phyloP scores from a whole-genome alignment of 2,329 filamentous ascomycete genomes.

The Botrytis porri region DNA sequence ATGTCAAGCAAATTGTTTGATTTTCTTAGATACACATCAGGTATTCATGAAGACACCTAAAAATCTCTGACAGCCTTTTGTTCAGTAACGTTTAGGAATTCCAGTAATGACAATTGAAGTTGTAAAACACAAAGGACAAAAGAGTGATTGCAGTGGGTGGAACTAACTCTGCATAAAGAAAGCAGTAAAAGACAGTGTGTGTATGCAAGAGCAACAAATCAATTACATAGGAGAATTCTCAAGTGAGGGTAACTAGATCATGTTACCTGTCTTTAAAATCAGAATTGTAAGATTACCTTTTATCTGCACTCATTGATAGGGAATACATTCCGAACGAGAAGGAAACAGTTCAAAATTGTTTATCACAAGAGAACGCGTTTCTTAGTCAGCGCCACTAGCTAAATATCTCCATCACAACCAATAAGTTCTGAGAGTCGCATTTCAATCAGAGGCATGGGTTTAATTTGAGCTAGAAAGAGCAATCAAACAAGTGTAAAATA shows the following conservation, averaged over 20 bases:
- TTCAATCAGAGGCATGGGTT: not conserved
- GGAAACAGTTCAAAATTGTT: not conserved
- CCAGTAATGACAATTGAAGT: not conserved
- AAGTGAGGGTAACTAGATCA: not conserved
- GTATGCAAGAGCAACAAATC: not conserved
- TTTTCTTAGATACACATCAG: not conserved
- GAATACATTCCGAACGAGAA: not conserved
- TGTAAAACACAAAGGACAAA: not conserved
- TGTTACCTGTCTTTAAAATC: not conserved
- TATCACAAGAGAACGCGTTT: not conserved
- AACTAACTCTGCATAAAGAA: not conserved
- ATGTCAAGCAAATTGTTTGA: not conserved
- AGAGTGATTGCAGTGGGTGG: not conserved
- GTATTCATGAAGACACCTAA: not conserved
- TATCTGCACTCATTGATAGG: not conserved
- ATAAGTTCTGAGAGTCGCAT: not conserved
- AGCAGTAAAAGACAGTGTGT: not conserved
- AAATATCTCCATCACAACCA: not conserved
- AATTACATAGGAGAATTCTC: not conserved
- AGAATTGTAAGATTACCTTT: not conserved
- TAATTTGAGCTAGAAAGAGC: not conserved
- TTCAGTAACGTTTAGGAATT: not conserved
- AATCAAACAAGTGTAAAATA: not conserved
- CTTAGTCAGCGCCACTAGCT: not conserved
- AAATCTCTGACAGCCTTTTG: too few relatives aligned